Conservation (phyloP, 2,329 filamentous ascomycete species). For the Neocucurbitaria cava region DNA sequence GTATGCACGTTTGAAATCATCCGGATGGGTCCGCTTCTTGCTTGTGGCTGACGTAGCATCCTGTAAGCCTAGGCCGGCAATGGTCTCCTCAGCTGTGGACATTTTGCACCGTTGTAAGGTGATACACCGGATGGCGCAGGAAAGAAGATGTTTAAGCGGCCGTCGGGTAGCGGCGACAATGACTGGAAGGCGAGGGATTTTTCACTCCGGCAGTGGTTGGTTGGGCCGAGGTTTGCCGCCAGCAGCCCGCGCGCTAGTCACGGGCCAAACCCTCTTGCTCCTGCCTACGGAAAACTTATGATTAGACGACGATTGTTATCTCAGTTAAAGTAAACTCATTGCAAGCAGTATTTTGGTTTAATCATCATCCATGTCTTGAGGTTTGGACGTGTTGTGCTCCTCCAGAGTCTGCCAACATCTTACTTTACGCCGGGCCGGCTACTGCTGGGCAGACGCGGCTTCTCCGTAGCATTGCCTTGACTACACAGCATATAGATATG, state of each 20-base stretch:
- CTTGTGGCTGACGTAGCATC: constrained; percentile 24
- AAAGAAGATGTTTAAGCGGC: constrained; percentile 25
- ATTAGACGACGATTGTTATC: not conserved
- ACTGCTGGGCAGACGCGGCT: constrained; percentile 1
- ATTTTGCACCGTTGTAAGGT: constrained; percentile 22
- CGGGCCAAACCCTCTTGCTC: not conserved
- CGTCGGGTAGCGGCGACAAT: constrained; percentile 27
- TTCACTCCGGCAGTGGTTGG: not conserved
- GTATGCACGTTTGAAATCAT: constrained; percentile 61
- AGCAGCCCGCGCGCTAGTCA: not conserved
- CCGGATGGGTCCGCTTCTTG: constrained; percentile 46
- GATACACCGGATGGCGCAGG: constrained; percentile 39
- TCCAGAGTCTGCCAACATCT: not conserved
- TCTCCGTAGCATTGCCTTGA: too few relatives aligned
- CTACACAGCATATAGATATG: too few relatives aligned
- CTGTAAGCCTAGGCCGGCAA: constrained; percentile 19
- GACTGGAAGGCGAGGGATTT: constrained; percentile 23
- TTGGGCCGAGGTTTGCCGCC: not conserved
- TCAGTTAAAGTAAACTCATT: not conserved
- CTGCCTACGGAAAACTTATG: not conserved
- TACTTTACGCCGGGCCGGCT: not conserved
- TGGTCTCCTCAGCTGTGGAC: constrained; percentile 24
- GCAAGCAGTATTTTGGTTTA: too few relatives aligned
- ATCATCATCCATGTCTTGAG: not conserved
- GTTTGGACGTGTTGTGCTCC: not conserved